These are phyloP conservation scores for Pisolithus tinctorius DNA, from an alignment of 768 basidiomycete genomes.

Conservation along the genomic window DNA sequence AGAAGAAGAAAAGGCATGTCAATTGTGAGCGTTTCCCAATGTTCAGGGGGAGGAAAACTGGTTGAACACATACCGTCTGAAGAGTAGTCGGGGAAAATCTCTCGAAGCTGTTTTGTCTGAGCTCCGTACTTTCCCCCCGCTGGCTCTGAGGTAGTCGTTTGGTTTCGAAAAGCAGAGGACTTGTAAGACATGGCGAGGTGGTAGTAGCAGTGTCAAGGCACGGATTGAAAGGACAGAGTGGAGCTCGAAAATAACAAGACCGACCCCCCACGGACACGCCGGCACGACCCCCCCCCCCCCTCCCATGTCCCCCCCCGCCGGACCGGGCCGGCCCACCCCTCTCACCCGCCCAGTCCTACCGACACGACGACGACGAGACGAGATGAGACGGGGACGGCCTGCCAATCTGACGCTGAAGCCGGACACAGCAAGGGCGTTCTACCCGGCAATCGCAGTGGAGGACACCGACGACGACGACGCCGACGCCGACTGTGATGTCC, in stretches of 20 bases:
- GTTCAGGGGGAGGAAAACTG: constrained; percentile 15
- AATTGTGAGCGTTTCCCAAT: no score
- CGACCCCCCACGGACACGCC: neutral
- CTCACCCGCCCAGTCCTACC: neutral
- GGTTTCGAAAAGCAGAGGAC: constrained; percentile 20
- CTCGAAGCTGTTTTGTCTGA: constrained; percentile 59
- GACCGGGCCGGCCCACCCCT: neutral
- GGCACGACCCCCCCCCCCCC: constrained; percentile 12
- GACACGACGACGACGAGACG: neutral
- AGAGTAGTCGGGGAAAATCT: constrained; percentile 65
- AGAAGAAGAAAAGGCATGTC: constrained; percentile 15
- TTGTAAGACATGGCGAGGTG: constrained; percentile 24
- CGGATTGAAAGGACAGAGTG: neutral
- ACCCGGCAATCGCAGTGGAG: constrained; percentile 18
- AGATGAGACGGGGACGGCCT: constrained; percentile 38
- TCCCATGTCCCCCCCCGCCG: neutral
- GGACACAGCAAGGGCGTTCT: constrained; percentile 28
- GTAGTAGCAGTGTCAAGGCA: no score
- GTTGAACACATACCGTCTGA: constrained; percentile 46
- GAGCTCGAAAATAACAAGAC: constrained; percentile 24
- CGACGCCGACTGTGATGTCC: constrained; percentile 27
- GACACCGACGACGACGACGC: constrained; percentile 31
- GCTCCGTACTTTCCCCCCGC: constrained; percentile 39
- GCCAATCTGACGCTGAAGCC: constrained; percentile 43
- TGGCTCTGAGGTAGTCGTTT: constrained; percentile 8